Base-by-base conservation (phyloP, 176 grass and related monocot species). In the Luzula sylvatica region DNA sequence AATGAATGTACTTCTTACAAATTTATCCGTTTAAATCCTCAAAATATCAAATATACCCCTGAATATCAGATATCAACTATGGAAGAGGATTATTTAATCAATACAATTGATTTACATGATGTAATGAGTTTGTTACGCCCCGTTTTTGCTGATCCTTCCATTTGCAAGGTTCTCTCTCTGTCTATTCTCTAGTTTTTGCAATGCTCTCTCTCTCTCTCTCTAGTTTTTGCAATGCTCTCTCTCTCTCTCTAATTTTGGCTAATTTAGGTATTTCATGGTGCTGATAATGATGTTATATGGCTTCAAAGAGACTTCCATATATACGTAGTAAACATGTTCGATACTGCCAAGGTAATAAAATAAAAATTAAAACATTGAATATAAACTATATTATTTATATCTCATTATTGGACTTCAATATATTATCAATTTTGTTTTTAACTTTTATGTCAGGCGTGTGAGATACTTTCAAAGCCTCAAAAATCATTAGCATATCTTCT, bases 231-330 rank as follows among this genome's bases (percentile, higher is more conserved):
- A 29, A 32, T 32, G 21, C 18, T 39, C 56, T 61, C 21, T 7
- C 13, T 44, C 26, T 46, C 6, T 46, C 4, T 6, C 18, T n/a
- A 28, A 46, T n/a, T 29, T 29, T 46, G 12, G 5, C 41, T 77
- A 26, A 23, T 55, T 21, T 66, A 95, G 90, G 56, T 95, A 30
- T 88, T 95, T 63, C 90, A 95, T 55, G 90, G 90, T 56, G 66
- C 83, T 82, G 90, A 95, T 61, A 95, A 88, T 64, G 83, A 95
- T 79, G 70, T 95, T 61, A 67, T 88, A 73, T 95, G 90, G 90
- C 83, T 95, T 55, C 90, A 95, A 61, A 83, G 90, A 49, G 90
- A 95, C 66, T 95, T 95, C 51, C 83, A 95, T 74, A 95, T 95
- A 66, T 95, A 95, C 73, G 80, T 88, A 2, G 74, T 95, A 35